Evolutionary conservation across 495 filamentous ascomycete genomes (phyloP), one percentile per base, ranked within the genome.

Genomic region (Neurospora terricola): DNA sequence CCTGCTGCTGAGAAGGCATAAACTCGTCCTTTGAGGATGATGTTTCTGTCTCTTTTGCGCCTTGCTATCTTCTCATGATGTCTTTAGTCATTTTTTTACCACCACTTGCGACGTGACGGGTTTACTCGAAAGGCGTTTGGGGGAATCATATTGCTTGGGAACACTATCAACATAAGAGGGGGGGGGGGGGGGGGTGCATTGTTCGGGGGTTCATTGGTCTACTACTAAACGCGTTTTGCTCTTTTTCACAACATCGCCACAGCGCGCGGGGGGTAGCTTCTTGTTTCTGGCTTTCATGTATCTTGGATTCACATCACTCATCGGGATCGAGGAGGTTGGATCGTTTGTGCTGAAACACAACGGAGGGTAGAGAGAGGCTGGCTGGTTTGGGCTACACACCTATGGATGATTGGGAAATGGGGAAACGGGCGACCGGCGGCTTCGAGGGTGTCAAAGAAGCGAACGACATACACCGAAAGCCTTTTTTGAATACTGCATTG

Each of bases 1-100:
- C 82, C 74, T 76, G 72, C 73, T 38, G 69, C 75, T 48, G 71
- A 74, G 16, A 43, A 69, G 72, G 74, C 72, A 75, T 77, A 70
- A 72, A 39, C 59, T 43, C 30, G 54, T 62, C 59, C 66, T 34
- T 40, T 62, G 27, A 59, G 59, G 12, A 16, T 66, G 54, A 34
- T 8, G 54, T 66, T 66, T 34, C 16, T 27, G 10, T 69, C 69
- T 34, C 38, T 48, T 40, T 70, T 48, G 54, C 54, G 42, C 27
- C 54, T 23, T 48, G 39, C 30, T 30, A 23, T 59, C 34, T 71
- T 74, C 62, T 75, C 74, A 72, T 78, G 69, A 77, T 74, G 74
- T 74, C 73, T 75, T 74, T 74, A 21, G 37, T 69, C 27, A 66
- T 66, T 66, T 66, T 36, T 69, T 42, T 38, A 66, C 54, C 54